Evolutionary conservation across 306 rosid genomes (phyloP), one percentile per base, ranked within the genome.

Genomic region (Erythrophleum fordii): DNA sequence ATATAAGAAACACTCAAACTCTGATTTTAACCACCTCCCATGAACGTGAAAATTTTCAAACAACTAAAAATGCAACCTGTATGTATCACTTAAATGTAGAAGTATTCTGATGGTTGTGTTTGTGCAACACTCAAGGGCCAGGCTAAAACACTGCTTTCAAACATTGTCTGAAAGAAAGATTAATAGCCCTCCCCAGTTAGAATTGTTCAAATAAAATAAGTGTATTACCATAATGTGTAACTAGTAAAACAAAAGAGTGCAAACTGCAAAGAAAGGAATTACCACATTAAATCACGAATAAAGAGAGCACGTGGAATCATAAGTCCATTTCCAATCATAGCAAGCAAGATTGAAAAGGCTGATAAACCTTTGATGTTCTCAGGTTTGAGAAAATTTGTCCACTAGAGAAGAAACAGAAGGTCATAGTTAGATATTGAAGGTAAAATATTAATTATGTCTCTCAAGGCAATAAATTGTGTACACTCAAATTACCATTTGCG

Each of bases 331-430:
- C 99, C 97, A 51, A 90, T 85, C 98, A 95, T 90, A 69, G 97
- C 98, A 83, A 95, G 98, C 87, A 93, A 73, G 93, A 95, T 93
- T n/a, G 99, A 85, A 83, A 87, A 52, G 72, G 98, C 93, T 46
- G 98, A 95, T 89, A 95, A 82, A 71, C 99, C 99, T 88, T 87
- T 95, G 83, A 95, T 93, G 88, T 95, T 93, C 83, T 93, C 95
- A 48, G 99, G 99, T 88, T 89, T 89, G 49, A 93, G 91, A 87
- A 87, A 93, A 90, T 95, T 95, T 75, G 97, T 95, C 99, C 99
- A 95, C 99, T 95, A 83, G 58, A 78, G 55, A 87, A 79, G n/a
- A 83, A 78, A 61, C 29, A 76, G 53, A 58, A 55, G 41, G 71
- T 76, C 72, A 44, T 66, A 91, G 65, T 81, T 39, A 37, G n/a